Conservation (phyloP, 2,329 filamentous ascomycete genomes). For the Chaetomium strumarium region DNA sequence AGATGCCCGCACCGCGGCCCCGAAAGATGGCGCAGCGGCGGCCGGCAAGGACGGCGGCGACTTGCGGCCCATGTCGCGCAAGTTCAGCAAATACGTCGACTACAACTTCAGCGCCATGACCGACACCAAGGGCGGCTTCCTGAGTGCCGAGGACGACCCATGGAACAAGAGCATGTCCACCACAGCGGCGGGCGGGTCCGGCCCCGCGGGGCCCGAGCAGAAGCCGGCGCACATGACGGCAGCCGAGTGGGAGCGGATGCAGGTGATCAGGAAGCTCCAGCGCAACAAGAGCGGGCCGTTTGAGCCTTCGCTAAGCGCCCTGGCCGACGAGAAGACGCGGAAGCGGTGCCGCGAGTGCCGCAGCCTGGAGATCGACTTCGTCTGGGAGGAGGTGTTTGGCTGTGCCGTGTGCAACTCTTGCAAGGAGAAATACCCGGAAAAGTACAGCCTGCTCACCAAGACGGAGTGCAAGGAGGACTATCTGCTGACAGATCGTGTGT, state of each 20-base stretch:
- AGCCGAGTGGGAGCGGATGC: slow-evolving; percentile 83
- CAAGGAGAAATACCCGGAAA: slow-evolving; percentile 86
- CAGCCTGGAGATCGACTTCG: slow-evolving; percentile 84
- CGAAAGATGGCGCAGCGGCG: slow-evolving; percentile 25
- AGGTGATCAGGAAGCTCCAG: slow-evolving; percentile 66
- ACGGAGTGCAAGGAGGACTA: slow-evolving; percentile 96
- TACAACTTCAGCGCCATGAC: slow-evolving; percentile 98
- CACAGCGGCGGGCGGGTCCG: slow-evolving; percentile 33
- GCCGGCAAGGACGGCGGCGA: slow-evolving; percentile 27
- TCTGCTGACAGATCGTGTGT: slow-evolving; percentile 80
- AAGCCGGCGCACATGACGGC: slow-evolving; percentile 85
- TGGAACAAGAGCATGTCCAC: slow-evolving; percentile 69
- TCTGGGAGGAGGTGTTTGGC: slow-evolving; percentile 82
- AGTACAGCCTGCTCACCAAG: slow-evolving; percentile 93
- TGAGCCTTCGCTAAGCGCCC: slow-evolving; percentile 78
- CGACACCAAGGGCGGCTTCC: slow-evolving; percentile 93
- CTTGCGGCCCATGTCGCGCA: slow-evolving; percentile 67
- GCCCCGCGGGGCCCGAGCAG: slow-evolving; percentile 45
- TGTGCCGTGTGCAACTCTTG: slow-evolving; percentile 72
- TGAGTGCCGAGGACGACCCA: slow-evolving; percentile 87
- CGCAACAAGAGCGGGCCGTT: slow-evolving; percentile 74
- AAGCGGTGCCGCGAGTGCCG: slow-evolving; percentile 80
- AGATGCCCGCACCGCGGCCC: slow-evolving; percentile 55
- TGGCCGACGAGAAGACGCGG: slow-evolving; percentile 56
- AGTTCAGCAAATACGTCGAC: slow-evolving; percentile 91